These are phyloP conservation scores for Aspergillus tubingensis DNA, from an alignment of 2,329 filamentous ascomycete species.

Conservation along the genomic window DNA sequence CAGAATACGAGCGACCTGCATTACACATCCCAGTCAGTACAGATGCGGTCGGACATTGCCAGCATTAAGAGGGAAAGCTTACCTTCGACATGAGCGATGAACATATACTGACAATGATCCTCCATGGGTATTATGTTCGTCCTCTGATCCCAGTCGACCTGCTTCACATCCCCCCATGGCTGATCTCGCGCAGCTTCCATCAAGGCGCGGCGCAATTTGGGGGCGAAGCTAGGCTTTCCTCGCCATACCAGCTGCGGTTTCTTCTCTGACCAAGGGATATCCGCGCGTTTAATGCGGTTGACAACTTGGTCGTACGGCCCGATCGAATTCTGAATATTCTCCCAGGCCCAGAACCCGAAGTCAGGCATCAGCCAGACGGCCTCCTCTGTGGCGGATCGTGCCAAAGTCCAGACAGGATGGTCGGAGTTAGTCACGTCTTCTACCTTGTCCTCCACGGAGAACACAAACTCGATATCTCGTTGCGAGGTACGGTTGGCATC, in stretches of 20 bases:
- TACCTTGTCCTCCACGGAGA: constrained; percentile 46
- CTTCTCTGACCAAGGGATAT: constrained; percentile 41
- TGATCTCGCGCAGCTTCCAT: constrained; percentile 43
- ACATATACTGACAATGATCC: constrained; percentile 57
- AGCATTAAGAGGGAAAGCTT: constrained; percentile 15
- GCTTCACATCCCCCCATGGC: constrained; percentile 51
- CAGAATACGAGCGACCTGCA: constrained; percentile 47
- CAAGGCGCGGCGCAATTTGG: constrained; percentile 43
- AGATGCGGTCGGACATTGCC: not conserved
- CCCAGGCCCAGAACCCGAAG: constrained; percentile 56
- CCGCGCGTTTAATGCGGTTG: constrained; percentile 29
- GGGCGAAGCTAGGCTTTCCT: constrained; percentile 47
- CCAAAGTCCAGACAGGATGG: constrained; percentile 48
- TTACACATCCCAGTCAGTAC: not conserved
- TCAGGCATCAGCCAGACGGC: constrained; percentile 55
- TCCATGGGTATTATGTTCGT: constrained; percentile 51
- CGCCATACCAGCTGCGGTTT: constrained; percentile 51
- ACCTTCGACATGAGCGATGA: constrained; percentile 56
- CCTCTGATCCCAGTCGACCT: constrained; percentile 42
- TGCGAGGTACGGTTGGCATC: constrained; percentile 35
- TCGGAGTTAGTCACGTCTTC: constrained; percentile 43
- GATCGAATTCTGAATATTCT: constrained; percentile 37
- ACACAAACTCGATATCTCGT: constrained; percentile 52
- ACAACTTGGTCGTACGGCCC: constrained; percentile 42
- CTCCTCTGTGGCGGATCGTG: constrained; percentile 41